A percentile compares a stretch with the other conserved stretches of the same genome.
These are phyloP conservation scores for Zygoascus flipseniorum DNA, from an alignment of 805 yeast genomes.

Conservation along the genomic window DNA sequence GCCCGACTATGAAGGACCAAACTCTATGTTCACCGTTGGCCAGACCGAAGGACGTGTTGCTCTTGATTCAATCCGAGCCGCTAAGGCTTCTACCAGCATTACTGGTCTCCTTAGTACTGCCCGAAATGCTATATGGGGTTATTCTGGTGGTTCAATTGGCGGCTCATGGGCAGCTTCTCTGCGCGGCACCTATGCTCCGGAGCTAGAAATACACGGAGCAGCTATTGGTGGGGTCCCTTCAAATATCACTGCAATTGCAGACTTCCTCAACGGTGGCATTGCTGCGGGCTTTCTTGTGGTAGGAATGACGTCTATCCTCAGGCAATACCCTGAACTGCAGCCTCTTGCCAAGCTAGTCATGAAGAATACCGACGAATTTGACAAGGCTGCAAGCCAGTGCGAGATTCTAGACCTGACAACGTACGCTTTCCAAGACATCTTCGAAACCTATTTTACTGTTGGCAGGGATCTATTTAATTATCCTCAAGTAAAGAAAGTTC, in stretches of 20 bases:
- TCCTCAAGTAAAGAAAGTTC: conserved; percentile 10
- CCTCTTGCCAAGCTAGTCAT: neutral
- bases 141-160: conserved; percentile 23
- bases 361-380: neutral
- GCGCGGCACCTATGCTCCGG: conserved; percentile 21
- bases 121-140: conserved; percentile 19
- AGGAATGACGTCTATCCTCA: conserved; percentile 21
- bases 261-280: conserved; percentile 14
- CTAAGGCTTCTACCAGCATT: conserved; percentile 6
- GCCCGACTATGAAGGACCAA: conserved; percentile 14
- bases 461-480: conserved; percentile 12
- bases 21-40: conserved; percentile 13
- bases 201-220: conserved; percentile 18
- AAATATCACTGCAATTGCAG: conserved; percentile 10
- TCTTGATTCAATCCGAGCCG: conserved; percentile 24
- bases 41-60: conserved; percentile 19
- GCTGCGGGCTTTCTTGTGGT: conserved; percentile 18
- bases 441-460: conserved; percentile 12
- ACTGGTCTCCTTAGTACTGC: conserved; percentile 10
- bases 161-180: conserved; percentile 22
- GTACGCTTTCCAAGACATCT: conserved; percentile 14
- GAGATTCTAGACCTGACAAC: conserved; percentile 6
- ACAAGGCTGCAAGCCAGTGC: conserved; percentile 13
- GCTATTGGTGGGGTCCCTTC: conserved; percentile 20
- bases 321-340: conserved; percentile 18